These are phyloP conservation scores for Meira nashicola DNA, from an alignment of 1,284 basidiomycete species.

Conservation along the genomic window DNA sequence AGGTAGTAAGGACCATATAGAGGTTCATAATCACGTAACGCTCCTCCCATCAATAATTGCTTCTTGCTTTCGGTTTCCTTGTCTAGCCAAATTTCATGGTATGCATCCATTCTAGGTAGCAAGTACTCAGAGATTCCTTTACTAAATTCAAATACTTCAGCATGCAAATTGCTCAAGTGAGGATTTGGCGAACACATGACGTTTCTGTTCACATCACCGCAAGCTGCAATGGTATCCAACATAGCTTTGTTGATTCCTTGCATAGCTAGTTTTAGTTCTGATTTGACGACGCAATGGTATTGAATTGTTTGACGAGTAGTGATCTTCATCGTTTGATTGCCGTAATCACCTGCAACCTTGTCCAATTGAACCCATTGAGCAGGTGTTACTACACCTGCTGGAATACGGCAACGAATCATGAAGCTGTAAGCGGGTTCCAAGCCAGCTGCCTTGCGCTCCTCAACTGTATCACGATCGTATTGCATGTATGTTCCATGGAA, in stretches of 20 bases:
- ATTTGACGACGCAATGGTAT: conserved; percentile 98
- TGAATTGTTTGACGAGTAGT: conserved; percentile 99
- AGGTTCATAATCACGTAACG: conserved; percentile 88
- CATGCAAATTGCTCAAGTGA: conserved; percentile 75
- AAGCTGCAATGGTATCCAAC: conserved; percentile 94
- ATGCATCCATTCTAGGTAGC: conserved; percentile 83
- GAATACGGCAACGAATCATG: conserved; percentile 97
- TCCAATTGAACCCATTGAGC: conserved; percentile 94
- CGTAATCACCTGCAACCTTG: conserved; percentile 90
- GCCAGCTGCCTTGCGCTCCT: conserved; percentile 87
- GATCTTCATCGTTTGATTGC: conserved; percentile 90
- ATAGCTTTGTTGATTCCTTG: conserved; percentile 88
- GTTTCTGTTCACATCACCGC: conserved; percentile 94
- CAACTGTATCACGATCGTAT: conserved; percentile 95
- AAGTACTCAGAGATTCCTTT: conserved; percentile 79
- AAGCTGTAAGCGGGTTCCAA: conserved; percentile 94
- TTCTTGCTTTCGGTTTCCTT: conserved; percentile 49
- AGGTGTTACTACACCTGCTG: conserved; percentile 86
- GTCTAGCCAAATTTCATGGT: conserved; percentile 99
- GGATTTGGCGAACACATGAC: conserved; percentile 91
- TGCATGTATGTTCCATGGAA: conserved; percentile 72
- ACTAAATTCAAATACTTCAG: conserved; percentile 79
- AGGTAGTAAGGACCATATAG: conserved; percentile 96
- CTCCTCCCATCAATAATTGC: conserved; percentile 83
- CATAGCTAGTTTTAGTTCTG: conserved; percentile 89